phyloP scores from a whole-genome alignment of 768 basidiomycete species.

The Lactifluus subvellereus region DNA sequence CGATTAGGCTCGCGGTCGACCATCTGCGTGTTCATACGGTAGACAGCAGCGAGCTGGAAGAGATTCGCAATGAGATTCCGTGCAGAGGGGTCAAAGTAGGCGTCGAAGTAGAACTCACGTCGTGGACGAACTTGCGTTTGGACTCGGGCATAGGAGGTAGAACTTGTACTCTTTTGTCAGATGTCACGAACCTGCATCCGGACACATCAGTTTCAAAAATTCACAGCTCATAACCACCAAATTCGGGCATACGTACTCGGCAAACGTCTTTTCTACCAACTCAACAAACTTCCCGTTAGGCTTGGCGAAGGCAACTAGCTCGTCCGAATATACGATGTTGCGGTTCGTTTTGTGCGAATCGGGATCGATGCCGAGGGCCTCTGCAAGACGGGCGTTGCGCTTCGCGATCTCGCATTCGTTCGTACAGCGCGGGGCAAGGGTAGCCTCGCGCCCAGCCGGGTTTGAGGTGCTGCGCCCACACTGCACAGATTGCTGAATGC shows the following conservation, averaged over 20 bases:
- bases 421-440: conserved; percentile 60
- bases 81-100: conserved; percentile 1
- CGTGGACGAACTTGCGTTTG: conserved; percentile 78
- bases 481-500: conserved; percentile 62
- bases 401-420: conserved; percentile 81
- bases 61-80: conserved; percentile 11
- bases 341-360: conserved; percentile 38
- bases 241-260: conserved; percentile 48
- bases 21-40: conserved; percentile 78
- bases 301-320: conserved; percentile 55
- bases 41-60: conserved; percentile 63
- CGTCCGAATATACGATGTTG: conserved; percentile 52
- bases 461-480: conserved; percentile 60
- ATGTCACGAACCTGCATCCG: conserved; percentile 52
- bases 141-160: conserved; percentile 77
- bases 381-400: conserved; percentile 82
- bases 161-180: conserved; percentile 63
- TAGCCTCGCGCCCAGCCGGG: conserved; percentile 38
- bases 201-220: neutral
- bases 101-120: conserved; percentile 40
- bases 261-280: conserved; percentile 75
- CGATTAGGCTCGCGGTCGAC: conserved; percentile 89
- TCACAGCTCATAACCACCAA: neutral
- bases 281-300: conserved; percentile 60
- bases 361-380: conserved; percentile 80